phyloP scores from a whole-genome alignment of 768 basidiomycete genomes.

The Boletus tomentosulus region DNA sequence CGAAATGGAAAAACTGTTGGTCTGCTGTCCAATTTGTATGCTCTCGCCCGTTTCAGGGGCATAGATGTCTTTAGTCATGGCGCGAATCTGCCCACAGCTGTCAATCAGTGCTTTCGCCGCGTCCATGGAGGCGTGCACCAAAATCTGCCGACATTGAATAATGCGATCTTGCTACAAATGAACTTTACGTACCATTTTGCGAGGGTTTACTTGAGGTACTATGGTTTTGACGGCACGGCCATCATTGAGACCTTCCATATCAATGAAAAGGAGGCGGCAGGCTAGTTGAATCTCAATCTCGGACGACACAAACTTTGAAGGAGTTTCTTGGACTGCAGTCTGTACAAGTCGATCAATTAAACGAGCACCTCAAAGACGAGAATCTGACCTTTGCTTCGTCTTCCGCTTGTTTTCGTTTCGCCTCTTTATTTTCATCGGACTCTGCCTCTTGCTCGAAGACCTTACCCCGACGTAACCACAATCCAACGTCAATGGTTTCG shows the following conservation, averaged over 20 bases:
- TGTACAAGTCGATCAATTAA: constrained; percentile 29
- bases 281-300: constrained; percentile 74
- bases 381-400: constrained; percentile 68
- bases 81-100: constrained; percentile 76
- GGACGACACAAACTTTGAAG: constrained; percentile 84
- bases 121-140: constrained; percentile 72
- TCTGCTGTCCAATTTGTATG: constrained; percentile 92
- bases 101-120: constrained; percentile 73
- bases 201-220: constrained; percentile 91
- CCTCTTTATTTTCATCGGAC: constrained; percentile 73
- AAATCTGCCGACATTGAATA: constrained; percentile 50
- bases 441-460: constrained; percentile 88
- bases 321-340: constrained; percentile 78
- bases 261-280: constrained; percentile 86
- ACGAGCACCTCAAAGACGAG: background rate
- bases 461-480: constrained; percentile 92
- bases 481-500: constrained; percentile 90
- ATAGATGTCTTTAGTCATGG: constrained; percentile 92
- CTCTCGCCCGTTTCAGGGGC: constrained; percentile 73
- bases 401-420: constrained; percentile 58
- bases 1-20: constrained; percentile 90
- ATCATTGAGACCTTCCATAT: constrained; percentile 96
- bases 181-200: constrained; percentile 71
- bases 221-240: constrained; percentile 97
- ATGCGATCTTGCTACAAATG: background rate